These are phyloP conservation scores for Cladosporium sp. DNA, from an alignment of 2,329 filamentous ascomycete genomes.

Conservation along the genomic window DNA sequence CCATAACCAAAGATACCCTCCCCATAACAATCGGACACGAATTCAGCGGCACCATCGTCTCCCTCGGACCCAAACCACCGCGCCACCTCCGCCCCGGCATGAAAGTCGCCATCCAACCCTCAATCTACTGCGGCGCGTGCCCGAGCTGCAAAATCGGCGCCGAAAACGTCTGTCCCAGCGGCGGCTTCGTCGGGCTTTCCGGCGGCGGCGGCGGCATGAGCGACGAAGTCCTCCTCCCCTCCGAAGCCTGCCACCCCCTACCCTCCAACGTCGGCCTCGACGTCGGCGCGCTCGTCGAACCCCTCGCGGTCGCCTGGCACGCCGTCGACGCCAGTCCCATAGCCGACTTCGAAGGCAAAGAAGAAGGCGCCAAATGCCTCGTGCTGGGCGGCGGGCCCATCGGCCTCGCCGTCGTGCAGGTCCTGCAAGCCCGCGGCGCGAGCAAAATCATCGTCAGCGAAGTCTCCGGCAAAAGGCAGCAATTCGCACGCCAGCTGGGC, in stretches of 20 bases:
- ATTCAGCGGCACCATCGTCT: slow-evolving; percentile 57
- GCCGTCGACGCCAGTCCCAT: slow-evolving; percentile 51
- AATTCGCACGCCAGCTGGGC: slow-evolving; percentile 52
- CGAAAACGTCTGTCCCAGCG: slow-evolving; percentile 56
- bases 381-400: slow-evolving; percentile 62
- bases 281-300: slow-evolving; percentile 59
- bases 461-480: slow-evolving; percentile 47
- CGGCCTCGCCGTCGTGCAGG: slow-evolving; percentile 55
- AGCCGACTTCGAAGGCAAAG: slow-evolving; percentile 35
- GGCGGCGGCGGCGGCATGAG: slow-evolving; percentile 54
- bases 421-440: slow-evolving; percentile 51
- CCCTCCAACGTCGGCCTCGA: slow-evolving; percentile 51
- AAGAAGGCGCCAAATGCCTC: slow-evolving; percentile 35
- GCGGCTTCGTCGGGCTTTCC: slow-evolving; percentile 43
- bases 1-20: slow-evolving; percentile 53
- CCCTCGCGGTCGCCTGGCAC: slow-evolving; percentile 62
- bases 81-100: slow-evolving; percentile 49
- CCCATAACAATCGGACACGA: slow-evolving; percentile 63
- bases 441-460: slow-evolving; percentile 57
- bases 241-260: slow-evolving; percentile 46
- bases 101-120: slow-evolving; percentile 57
- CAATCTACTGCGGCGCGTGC: slow-evolving; percentile 55
- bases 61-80: slow-evolving; percentile 45
- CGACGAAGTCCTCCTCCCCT: slow-evolving; percentile 50
- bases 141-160: slow-evolving; percentile 49